Percentiles rank a stretch among this genome's conserved stretches.
Conservation (phyloP, 495 filamentous ascomycete species). For the Penicillium roqueforti region DNA sequence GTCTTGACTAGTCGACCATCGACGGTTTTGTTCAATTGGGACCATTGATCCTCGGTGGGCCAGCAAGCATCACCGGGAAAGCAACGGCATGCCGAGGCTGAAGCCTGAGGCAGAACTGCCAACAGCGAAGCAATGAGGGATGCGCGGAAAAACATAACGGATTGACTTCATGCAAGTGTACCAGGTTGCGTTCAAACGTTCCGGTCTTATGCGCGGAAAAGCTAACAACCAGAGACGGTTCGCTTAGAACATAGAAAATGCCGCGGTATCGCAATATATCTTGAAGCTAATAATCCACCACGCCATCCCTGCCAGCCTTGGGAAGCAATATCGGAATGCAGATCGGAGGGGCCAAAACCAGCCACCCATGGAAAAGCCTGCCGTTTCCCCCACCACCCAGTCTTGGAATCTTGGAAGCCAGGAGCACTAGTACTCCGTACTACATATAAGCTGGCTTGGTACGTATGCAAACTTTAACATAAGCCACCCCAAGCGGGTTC, state of each 20-base stretch:
- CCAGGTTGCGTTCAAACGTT: neutral
- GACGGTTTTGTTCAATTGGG: slow-evolving; percentile 39
- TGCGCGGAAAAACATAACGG: neutral
- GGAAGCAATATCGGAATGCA: no score
- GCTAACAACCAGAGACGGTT: neutral
- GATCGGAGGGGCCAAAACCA: neutral
- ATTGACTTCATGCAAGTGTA: neutral
- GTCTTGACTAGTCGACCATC: slow-evolving; percentile 44
- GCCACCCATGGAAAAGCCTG: no score
- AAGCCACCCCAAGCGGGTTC: no score
- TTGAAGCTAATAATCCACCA: neutral
- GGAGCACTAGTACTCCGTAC: no score
- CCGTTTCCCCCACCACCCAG: no score
- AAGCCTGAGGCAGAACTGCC: slow-evolving; percentile 5
- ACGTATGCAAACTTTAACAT: no score
- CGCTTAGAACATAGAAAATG: neutral
- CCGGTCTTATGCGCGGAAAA: neutral
- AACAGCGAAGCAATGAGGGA: slow-evolving; percentile 8
- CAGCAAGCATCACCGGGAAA: slow-evolving; percentile 43
- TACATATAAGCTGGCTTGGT: no score
- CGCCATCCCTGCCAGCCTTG: no score
- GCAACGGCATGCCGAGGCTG: slow-evolving; percentile 23
- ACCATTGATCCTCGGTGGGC: slow-evolving; percentile 42
- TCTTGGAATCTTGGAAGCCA: no score
- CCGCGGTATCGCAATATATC: neutral